Base-by-base conservation (phyloP, 2,329 filamentous ascomycete genomes). In the Blastomyces gilchristii region DNA sequence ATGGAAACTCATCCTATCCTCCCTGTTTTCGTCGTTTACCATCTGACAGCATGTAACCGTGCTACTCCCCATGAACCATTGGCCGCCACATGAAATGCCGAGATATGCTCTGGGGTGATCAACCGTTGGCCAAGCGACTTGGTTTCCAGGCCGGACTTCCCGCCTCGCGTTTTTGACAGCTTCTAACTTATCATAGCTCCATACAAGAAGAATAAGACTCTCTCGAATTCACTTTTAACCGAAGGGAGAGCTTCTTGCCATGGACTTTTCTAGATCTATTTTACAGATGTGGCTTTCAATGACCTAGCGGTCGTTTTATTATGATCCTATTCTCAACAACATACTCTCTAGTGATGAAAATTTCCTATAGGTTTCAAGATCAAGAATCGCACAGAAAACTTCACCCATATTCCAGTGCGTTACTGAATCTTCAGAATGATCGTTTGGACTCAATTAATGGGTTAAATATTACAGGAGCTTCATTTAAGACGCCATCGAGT, bases 351-450 rank as follows among this genome's bases (percentile, higher is more conserved):
- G 61, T 47, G 31, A 61, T 63, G 58, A 63, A 63, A 65, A 61
- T 63, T 62, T 43, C 65, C 64, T 7, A 59, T 66, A 58, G 52
- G 58, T 18, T 61, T 67, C 34, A 52, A 66, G 37, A 56, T 67
- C 14, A 67, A 67, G 53, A 66, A 67, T 58, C 64, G 65, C 6
- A 66, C 64, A 7, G 63, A 62, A 47, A 67, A 67, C 56, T 67
- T 67, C 43, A 60, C 65, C 39, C 63, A 67, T 60, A 67, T 67
- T 59, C 65, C 54, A 11, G 65, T 67, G 50, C n/a, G 63, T 66
- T 18, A 37, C 9, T 31, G 45, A 9, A 22, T 39, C 34, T 3
- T 12, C 28, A 41, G n/a, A 25, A 11, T 12, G 39, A 28, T 3
- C 47, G 22, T 49, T 41, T 43, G 31, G 25, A 37, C n/a, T 41